A percentile compares a stretch with the other conserved stretches of the same genome.
phyloP scores from a whole-genome alignment of 2,329 filamentous ascomycete genomes.

The Fusarium sp. region DNA sequence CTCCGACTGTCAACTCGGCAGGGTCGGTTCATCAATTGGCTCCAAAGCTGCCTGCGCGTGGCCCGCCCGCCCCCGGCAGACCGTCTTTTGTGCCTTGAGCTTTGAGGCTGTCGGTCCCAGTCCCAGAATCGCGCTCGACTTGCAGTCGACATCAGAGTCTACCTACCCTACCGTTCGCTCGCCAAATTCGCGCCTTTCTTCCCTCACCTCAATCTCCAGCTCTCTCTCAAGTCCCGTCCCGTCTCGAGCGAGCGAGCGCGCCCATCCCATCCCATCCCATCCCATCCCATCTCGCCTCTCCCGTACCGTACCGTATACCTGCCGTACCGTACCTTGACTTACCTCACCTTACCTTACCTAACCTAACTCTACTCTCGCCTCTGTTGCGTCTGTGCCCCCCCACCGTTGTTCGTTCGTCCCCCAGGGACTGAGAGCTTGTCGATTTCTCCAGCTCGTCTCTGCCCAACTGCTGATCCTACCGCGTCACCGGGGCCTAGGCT shows the following conservation, averaged over 20 bases:
- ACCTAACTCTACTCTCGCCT: constrained; percentile 22
- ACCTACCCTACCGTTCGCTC: constrained; percentile 35
- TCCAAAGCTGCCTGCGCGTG: constrained; percentile 37
- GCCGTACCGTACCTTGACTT: too few species aligned
- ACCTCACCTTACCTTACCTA: too few species aligned
- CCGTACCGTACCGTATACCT: too few species aligned
- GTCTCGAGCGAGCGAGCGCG: too few species aligned
- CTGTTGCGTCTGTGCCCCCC: constrained; percentile 44
- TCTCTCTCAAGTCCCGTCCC: constrained; percentile 31
- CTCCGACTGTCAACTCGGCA: constrained; percentile 47
- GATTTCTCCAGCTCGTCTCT: constrained; percentile 45
- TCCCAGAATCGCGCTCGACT: constrained; percentile 40
- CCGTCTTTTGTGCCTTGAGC: constrained; percentile 45
- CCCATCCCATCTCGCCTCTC: constrained; percentile 6
- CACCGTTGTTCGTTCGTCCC: constrained; percentile 40
- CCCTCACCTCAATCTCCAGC: constrained; percentile 27
- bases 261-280: too few species aligned
- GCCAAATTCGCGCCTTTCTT: constrained; percentile 44
- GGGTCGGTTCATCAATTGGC: constrained; percentile 47
- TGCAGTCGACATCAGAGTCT: constrained; percentile 47
- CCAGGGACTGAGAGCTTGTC: constrained; percentile 43
- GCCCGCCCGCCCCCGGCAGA: constrained; percentile 44
- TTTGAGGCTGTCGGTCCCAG: constrained; percentile 42
- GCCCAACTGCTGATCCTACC: constrained; percentile 48
- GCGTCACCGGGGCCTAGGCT: constrained; percentile 42